phyloP scores from a whole-genome alignment of 176 grass and related monocot species.

The Zea mays region DNA sequence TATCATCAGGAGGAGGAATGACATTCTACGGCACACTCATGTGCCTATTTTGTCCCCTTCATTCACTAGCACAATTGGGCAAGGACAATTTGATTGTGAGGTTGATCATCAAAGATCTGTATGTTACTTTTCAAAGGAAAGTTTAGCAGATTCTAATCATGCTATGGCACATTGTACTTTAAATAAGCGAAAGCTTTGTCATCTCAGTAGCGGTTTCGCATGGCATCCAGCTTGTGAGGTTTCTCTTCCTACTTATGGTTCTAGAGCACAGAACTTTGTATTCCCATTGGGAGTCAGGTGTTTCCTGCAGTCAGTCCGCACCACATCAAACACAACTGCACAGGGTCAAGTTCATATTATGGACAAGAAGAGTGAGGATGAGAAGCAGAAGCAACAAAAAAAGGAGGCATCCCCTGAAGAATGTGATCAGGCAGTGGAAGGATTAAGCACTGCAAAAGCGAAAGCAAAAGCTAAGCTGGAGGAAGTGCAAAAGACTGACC shows the following conservation, averaged over 20 bases:
- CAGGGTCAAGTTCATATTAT: constrained; percentile 31
- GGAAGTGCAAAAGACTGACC: constrained; percentile 56
- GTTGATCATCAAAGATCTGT: constrained; percentile 40
- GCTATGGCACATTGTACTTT: constrained; percentile 21
- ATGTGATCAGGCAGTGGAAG: constrained; percentile 93
- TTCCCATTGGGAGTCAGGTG: constrained; percentile 61
- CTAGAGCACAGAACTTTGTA: constrained; percentile 34
- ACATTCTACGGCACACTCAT: constrained; percentile 46
- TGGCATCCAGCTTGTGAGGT: constrained; percentile 23
- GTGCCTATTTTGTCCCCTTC: constrained; percentile 35
- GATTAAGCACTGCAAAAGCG: constrained; percentile 77
- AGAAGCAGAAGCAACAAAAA: constrained; percentile 48
- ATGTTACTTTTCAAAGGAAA: constrained; percentile 33
- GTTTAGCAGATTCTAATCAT: constrained; percentile 30
- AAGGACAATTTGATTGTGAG: constrained; percentile 45
- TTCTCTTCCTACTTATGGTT: constrained; percentile 40
- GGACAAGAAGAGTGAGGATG: constrained; percentile 52
- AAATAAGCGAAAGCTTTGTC: constrained; percentile 28
- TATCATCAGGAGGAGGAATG: constrained; percentile 63
- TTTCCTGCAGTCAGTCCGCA: constrained; percentile 51
- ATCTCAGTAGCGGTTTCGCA: constrained; percentile 31
- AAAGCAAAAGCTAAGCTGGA: constrained; percentile 80
- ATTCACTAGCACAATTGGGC: constrained; percentile 46
- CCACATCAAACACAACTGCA: constrained; percentile 41
- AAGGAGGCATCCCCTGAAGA: constrained; percentile 84